These are phyloP conservation scores for Helicocarpus griseus DNA, from an alignment of 2,329 filamentous ascomycete species.

Conservation along the genomic window DNA sequence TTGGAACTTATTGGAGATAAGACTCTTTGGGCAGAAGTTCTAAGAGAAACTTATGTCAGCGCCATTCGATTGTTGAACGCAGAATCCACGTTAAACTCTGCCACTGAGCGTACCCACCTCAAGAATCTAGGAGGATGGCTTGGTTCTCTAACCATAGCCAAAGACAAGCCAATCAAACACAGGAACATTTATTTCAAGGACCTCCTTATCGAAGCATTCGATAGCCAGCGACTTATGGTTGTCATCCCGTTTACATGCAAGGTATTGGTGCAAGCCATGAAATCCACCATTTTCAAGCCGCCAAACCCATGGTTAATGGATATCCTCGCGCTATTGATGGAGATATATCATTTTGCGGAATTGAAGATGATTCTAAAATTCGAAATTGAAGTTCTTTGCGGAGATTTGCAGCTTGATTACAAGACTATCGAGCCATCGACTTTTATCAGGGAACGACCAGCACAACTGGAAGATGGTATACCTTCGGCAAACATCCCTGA, in stretches of 20 bases:
- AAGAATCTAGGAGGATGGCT: constrained; percentile 95
- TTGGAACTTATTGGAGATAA: constrained; percentile 73
- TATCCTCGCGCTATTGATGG: constrained; percentile 79
- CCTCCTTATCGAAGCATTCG: constrained; percentile 82
- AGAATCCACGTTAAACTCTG: constrained; percentile 73
- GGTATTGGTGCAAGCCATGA: constrained; percentile 72
- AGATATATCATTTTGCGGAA: constrained; percentile 86
- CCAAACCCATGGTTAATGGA: constrained; percentile 99
- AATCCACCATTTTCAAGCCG: constrained; percentile 81
- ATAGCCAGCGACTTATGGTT: constrained; percentile 81
- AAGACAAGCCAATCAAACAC: constrained; percentile 91
- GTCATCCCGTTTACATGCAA: constrained; percentile 98
- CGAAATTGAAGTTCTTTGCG: constrained; percentile 95
- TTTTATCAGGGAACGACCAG: constrained; percentile 66
- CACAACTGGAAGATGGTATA: constrained; percentile 51
- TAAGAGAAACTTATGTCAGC: constrained; percentile 84
- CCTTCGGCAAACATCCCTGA: constrained; percentile 50
- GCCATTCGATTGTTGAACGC: constrained; percentile 82
- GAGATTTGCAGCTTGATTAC: constrained; percentile 82
- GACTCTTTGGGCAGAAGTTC: constrained; percentile 73
- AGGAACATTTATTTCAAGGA: constrained; percentile 97
- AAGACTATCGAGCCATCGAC: constrained; percentile 82
- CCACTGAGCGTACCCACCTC: constrained; percentile 74
- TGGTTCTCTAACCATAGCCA: constrained; percentile 81
- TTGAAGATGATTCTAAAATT: constrained; percentile 96